Evolutionary conservation across 2,329 filamentous ascomycete genomes (phyloP), one percentile per base, ranked within the genome.

Genomic region (Trichoderma sp.): DNA sequence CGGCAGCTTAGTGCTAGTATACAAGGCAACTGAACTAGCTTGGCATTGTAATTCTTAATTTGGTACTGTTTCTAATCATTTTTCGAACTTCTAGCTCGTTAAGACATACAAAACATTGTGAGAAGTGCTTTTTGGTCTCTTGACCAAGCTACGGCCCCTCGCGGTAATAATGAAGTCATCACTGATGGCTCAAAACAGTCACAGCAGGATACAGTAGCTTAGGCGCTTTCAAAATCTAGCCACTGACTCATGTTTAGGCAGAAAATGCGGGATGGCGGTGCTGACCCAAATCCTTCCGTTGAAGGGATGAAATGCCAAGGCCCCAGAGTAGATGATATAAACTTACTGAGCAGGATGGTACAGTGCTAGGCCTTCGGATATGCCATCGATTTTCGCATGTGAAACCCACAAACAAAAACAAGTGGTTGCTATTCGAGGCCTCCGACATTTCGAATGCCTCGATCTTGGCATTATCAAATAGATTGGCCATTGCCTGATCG

Each of bases 391-490:
- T 11, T 52, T 51, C 30, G 30, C 32, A 34, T 52, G 59, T 51
- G 59, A 32, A 14, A 37, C 43, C 16, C 1, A 32, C 37, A 55
- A 59, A 43, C 30, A 39, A 26, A 37, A 28, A 46, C 34, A 52
- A 59, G 28, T 30, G 39, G n/a, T 34, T 28, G 7, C 14, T 10
- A 59, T 32, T 4, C 4, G 51, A 26, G 13, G 24, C 39, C n/a
- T 55, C 18, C 39, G 32, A 34, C 11, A 4, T 39, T 58, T 39
- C 39, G 18, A 11, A 7, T 24, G 46, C 13, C 24, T 51, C 34
- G 39, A 6, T 18, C 64, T 66, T 66, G 64, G 64, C 64, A 66
- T 66, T 66, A 66, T 55, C 14, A 58, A 66, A 66, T 43, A 21
- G 7, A 14, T 56, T 46, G 43, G 18, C 61, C 26, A 39, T 46